Base-by-base conservation (phyloP, 2,329 filamentous ascomycete genomes). In the Fonsecaea nubica region DNA sequence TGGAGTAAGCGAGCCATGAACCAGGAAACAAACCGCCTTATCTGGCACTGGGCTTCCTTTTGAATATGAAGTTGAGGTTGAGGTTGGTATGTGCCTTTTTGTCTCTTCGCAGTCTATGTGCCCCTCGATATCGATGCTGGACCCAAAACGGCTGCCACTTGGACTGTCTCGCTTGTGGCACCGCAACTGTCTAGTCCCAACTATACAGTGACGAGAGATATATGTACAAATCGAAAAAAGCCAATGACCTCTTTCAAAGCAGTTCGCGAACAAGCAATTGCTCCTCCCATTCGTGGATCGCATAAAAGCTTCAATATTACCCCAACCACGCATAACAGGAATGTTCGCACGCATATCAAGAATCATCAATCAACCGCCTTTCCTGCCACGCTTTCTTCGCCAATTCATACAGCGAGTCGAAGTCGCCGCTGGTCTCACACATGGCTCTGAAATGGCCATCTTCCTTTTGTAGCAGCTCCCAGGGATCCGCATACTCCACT, bases 401-500 rank as follows among this genome's bases (percentile, higher is more conserved):
- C 15, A 85, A 83, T 54, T 83, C 83, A 48, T 82, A 73, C 50
- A 91, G 76, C 1, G 76, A 75, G 0, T 89, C 87, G 68, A 90
- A 76, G 71, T 89, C 86, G 1, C 89, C 89, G 68, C 83, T 89
- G 75, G 85, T 90, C 73, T 89, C 86, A 73, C 89, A 91, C 89
- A 91, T 91, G 58, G 84, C 81, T 63, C 82, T 82, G 77, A 91
- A 91, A 9, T 84, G 79, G 3, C 92, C 90, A 2, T 86, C 87
- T 64, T 91, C 82, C 73, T 89, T 89, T 75, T 84, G 86, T 70
- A 97, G 85, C 59, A 99, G 82, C 72, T 92, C 89, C 81, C 90
- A 93, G 0, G 95, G 95, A 75, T 96, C 90, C n/a, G 89, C 95
- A 76, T 87, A 99, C 80, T 99, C 94, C 4, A 95, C 86, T 21